These are phyloP conservation scores for Mortierella sp. DNA, from an alignment of 371 early-diverging fungal genomes.

Conservation along the genomic window DNA sequence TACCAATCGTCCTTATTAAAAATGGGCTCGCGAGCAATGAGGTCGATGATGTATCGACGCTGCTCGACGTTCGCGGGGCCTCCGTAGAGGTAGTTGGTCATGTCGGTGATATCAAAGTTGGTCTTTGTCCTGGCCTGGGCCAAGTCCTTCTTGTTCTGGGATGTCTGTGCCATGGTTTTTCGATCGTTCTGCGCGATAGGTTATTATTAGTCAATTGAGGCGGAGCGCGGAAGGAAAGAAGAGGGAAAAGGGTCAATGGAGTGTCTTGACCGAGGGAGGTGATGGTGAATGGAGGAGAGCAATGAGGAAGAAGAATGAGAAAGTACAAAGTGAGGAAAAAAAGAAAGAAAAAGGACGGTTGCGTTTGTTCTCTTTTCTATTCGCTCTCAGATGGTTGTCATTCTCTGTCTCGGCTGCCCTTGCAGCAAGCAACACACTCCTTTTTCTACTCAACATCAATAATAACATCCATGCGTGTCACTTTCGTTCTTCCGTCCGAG, in stretches of 20 bases:
- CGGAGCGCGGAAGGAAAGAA: background rate
- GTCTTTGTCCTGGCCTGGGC: slow-evolving; percentile 44
- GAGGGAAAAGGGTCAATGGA: background rate
- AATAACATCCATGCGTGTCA: background rate
- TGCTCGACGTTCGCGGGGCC: slow-evolving; percentile 50
- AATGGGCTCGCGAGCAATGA: slow-evolving; percentile 52
- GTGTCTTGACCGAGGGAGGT: background rate
- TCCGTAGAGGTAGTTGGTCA: slow-evolving; percentile 49
- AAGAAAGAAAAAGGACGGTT: background rate
- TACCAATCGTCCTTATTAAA: slow-evolving; percentile 57
- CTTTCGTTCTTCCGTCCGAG: slow-evolving; percentile 8
- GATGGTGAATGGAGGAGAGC: background rate
- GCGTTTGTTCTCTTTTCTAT: background rate
- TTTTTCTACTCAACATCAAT: background rate
- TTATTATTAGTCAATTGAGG: background rate
- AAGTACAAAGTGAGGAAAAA: background rate
- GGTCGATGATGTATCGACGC: slow-evolving; percentile 46
- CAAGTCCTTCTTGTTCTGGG: slow-evolving; percentile 43
- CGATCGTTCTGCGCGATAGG: background rate
- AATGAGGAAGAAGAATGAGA: background rate
- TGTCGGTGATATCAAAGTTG: slow-evolving; percentile 33
- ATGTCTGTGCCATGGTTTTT: slow-evolving; percentile 16
- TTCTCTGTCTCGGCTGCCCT: slow-evolving; percentile 6
- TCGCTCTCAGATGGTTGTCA: background rate
- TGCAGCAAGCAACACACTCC: background rate